These are phyloP conservation scores for Kluyveromyces marxianus DNA, from an alignment of 1,139 yeast species.

Conservation along the genomic window DNA sequence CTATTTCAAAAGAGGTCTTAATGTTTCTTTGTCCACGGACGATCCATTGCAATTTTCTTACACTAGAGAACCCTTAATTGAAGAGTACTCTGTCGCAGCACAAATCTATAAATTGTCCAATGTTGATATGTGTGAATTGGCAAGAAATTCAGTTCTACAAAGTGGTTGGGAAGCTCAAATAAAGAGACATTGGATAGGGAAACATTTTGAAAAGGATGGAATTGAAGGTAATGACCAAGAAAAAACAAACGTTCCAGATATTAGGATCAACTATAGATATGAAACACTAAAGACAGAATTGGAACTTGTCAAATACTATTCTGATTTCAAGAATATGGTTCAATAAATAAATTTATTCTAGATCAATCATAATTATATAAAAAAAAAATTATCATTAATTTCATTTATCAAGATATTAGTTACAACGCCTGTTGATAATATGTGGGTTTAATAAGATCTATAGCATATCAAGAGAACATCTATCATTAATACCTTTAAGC, in stretches of 20 bases:
- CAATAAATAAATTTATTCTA: too few species aligned
- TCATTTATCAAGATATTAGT: too few species aligned
- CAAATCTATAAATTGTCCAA: constrained; percentile 89
- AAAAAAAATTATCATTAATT: too few species aligned
- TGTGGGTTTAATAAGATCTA: too few species aligned
- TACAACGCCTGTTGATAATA: too few species aligned
- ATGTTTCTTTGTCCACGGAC: constrained; percentile 86
- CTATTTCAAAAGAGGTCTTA: constrained; percentile 87
- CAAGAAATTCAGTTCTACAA: constrained; percentile 76
- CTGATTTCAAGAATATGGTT: constrained; percentile 16
- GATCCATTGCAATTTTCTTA: constrained; percentile 94
- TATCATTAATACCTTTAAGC: background rate
- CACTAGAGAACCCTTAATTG: constrained; percentile 95
- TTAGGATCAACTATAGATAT: constrained; percentile 71
- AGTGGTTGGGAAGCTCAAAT: constrained; percentile 85
- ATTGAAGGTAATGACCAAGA: constrained; percentile 79
- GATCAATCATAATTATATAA: too few species aligned
- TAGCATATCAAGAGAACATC: too few species aligned
- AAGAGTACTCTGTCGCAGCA: constrained; percentile 96
- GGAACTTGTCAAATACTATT: constrained; percentile 60
- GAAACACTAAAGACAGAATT: constrained; percentile 76
- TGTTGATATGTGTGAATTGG: constrained; percentile 94
- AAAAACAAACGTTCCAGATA: constrained; percentile 90
- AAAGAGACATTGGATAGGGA: constrained; percentile 91
- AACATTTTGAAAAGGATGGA: constrained; percentile 53